phyloP scores from a whole-genome alignment of 1,284 basidiomycete genomes.

The Cutaneotrichosporon sp. region DNA sequence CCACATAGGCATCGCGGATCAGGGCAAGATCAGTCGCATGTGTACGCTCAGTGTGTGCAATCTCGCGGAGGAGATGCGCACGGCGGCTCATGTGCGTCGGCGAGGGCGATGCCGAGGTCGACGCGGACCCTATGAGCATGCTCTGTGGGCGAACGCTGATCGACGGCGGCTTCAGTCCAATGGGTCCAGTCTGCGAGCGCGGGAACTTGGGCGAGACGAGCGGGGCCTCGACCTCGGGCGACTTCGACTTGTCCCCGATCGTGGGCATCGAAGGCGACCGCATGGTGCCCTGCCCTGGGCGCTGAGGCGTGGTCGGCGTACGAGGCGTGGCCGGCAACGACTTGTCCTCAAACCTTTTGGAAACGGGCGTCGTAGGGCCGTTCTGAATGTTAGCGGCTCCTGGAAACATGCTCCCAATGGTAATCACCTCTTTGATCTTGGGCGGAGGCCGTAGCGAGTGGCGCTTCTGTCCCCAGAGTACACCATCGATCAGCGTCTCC shows the following conservation, averaged over 20 bases:
- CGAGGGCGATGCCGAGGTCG: constrained; percentile 11
- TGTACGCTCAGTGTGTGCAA: constrained; percentile 74
- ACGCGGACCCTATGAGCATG: constrained; percentile 10
- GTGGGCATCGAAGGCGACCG: constrained; percentile 15
- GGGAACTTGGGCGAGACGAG: constrained; percentile 2
- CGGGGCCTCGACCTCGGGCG: background rate
- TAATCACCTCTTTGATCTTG: background rate
- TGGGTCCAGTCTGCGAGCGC: constrained; percentile 7
- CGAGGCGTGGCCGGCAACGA: constrained; percentile 4
- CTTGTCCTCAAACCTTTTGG: background rate
- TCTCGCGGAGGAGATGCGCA: constrained; percentile 74
- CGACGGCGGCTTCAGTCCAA: background rate
- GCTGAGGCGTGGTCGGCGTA: constrained; percentile 9
- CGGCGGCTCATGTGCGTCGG: constrained; percentile 58
- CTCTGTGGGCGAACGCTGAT: background rate
- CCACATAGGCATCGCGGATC: constrained; percentile 73
- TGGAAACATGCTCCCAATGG: no score
- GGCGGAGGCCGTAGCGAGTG: background rate
- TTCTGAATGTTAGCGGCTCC: background rate
- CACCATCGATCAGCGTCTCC: constrained; percentile 4
- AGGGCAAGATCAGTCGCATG: constrained; percentile 84
- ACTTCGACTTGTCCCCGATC: background rate
- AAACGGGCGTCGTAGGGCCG: background rate
- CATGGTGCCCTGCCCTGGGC: background rate
- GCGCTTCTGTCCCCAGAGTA: constrained; percentile 3